Evolutionary conservation across 2,329 filamentous ascomycete species (phyloP), one percentile per base, ranked within the genome.

Genomic region (Epichloe bromicola): DNA sequence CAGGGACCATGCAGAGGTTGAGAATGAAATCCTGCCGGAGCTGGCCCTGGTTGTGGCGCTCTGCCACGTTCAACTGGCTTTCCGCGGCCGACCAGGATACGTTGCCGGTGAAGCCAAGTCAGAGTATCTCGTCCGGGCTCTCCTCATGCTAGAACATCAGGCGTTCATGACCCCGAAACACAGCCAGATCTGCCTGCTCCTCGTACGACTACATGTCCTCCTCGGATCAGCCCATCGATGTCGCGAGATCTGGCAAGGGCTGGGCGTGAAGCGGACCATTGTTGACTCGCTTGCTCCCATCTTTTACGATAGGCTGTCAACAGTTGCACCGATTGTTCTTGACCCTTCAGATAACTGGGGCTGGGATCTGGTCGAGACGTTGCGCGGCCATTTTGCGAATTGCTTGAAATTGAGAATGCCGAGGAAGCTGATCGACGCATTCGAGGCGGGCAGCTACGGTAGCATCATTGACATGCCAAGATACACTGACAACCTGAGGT

Each of bases 181-280:
- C 43, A 68, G 68, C 46, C 64, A 70, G 1, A 63, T 77, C 3
- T 70, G 72, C 2, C 64, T 81, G 4, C 54, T 80, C 0, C 65
- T 81, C 0, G 67, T 76, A 1, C 74, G 76, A 50, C 59, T 80
- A 2, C 75, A 78, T 48, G 63, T 78, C 10, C 61, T 72, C 3
- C 63, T 79, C 6, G 77, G 77, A 7, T 75, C 73, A 12, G 69
- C 69, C 0, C 67, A 72, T 1, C 67, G 69, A 17, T 74, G 74
- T 0, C 65, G 70, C 23, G 61, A 71, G 36, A 61, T 76, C 2
- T 80, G 76, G 75, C 65, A 68, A 11, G 67, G 67, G 0, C 67
- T 79, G 10, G 74, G 71, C 3, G 71, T 81, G 2, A 81, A 81
- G 61, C 71, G 77, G 20, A 76, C 74, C 0, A 75, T 79, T 30